These are phyloP conservation scores for Phlebiopsis flavidoalba DNA, from an alignment of 768 basidiomycete species.

Conservation along the genomic window DNA sequence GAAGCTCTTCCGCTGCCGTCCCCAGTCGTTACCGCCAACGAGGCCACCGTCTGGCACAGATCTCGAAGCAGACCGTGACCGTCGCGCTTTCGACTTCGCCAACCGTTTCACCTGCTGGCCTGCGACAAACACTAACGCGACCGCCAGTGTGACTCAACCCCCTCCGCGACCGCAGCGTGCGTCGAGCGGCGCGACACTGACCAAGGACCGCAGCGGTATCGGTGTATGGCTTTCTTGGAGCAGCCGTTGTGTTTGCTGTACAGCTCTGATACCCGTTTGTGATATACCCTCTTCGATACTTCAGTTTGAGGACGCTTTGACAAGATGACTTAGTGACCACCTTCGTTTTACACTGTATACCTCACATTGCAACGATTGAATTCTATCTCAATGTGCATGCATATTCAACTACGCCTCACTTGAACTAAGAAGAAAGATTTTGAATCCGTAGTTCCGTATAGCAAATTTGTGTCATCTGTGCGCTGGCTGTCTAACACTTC, in stretches of 20 bases:
- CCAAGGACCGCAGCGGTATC: not conserved
- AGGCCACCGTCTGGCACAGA: not conserved
- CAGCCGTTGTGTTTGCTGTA: not conserved
- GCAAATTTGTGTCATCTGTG: too few relatives aligned
- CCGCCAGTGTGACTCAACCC: not conserved
- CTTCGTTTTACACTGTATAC: too few relatives aligned
- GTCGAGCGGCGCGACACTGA: not conserved
- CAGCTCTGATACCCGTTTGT: not conserved
- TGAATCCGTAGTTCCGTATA: too few relatives aligned
- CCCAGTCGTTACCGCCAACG: not conserved
- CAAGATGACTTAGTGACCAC: too few relatives aligned
- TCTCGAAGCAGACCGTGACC: not conserved
- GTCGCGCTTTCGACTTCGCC: not conserved
- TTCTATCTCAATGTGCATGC: too few relatives aligned
- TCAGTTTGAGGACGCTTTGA: too few relatives aligned
- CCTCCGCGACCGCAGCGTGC: not conserved
- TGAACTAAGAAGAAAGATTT: too few relatives aligned
- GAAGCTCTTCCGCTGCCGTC: not conserved
- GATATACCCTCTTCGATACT: not conserved
- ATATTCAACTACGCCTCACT: too few relatives aligned
- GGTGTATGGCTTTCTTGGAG: not conserved
- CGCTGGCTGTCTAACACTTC: too few relatives aligned
- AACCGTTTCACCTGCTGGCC: too few relatives aligned
- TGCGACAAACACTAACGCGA: too few relatives aligned
- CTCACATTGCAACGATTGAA: too few relatives aligned